Base-by-base conservation (phyloP, 371 early-diverging fungal genomes). In the Rhizopus arrhizus region DNA sequence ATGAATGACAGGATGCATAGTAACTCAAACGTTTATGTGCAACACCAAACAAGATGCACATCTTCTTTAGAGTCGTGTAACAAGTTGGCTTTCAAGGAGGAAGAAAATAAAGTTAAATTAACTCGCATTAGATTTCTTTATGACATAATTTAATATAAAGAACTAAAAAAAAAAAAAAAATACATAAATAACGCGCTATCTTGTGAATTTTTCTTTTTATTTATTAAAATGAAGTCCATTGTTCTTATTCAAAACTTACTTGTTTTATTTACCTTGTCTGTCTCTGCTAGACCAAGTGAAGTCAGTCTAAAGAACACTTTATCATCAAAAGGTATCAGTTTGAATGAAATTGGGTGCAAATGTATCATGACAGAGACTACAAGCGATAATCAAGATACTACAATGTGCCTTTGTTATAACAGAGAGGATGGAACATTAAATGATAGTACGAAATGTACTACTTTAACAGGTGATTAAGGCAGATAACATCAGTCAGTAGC, bases 301-400 rank as follows among this genome's bases (percentile, higher is more conserved):
- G 8, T 3, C 11, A 7, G n/a, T 7, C 22, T 45, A 22, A 11
- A n/a, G n/a, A 34, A 32, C 6, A 35, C n/a, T 5, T 31, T 65
- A 13, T 38, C 45, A 45, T 32, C 13, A 28, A 11, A n/a, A 6
- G 33, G 29, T 47, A 35, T 62, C 13, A 16, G 53, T 22, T 29
- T 22, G 0, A 49, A 51, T 13, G 29, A 55, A 3, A 42, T 68
- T 3, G 64, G 61, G 2, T 68, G 69, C 22, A 57, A 68, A 58
- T 68, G 69, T 53, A 68, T 68, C 34, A 68, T 68, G 61, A 61
- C 69, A 15, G 49, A 36, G 12, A 46, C 69, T 12, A 54, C 56
- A 3, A 3, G 5, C 32, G 11, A 60, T n/a, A 49, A 64, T 16
- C 57, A 54, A 13, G 69, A 68, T 40, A 32, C 40, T 7, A 58